A percentile compares a stretch with the other conserved stretches of the same genome.
Conservation (phyloP, 176 grass and related monocot genomes). For the Oryza coarctata region DNA sequence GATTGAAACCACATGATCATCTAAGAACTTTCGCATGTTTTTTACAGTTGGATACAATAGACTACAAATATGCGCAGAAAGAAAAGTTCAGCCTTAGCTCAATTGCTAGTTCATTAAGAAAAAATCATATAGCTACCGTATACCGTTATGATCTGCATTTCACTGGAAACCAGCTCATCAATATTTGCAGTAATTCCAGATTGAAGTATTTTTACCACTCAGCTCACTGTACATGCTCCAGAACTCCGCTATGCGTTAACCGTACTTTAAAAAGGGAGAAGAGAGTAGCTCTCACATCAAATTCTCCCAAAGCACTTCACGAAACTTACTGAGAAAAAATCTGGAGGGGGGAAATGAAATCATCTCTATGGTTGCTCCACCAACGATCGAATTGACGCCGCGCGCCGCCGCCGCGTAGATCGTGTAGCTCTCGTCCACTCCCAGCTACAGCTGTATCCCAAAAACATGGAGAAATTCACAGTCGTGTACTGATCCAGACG, state of each 20-base stretch:
- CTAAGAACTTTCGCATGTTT: not conserved
- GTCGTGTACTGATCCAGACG: not conserved
- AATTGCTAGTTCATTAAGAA: not conserved
- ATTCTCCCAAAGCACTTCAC: not conserved
- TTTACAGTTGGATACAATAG: not conserved
- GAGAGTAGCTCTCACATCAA: not conserved
- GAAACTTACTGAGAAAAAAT: not conserved
- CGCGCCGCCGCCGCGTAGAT: conserved; percentile 47
- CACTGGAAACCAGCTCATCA: not conserved
- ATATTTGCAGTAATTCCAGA: not conserved
- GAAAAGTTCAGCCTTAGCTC: not conserved
- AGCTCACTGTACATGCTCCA: not conserved
- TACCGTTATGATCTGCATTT: not conserved
- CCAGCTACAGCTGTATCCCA: conserved; percentile 54
- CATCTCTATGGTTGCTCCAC: conserved; percentile 82
- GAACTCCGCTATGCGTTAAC: not conserved
- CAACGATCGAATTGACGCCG: conserved; percentile 60
- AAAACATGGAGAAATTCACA: not conserved
- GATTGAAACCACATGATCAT: not conserved
- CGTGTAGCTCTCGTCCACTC: conserved; percentile 88
- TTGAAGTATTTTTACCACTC: not conserved
- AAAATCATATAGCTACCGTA: not conserved
- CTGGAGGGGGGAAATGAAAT: not conserved
- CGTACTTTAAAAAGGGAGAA: not conserved
- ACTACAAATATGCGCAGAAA: not conserved